phyloP scores from a whole-genome alignment of 495 filamentous ascomycete genomes.

The Aspergillus haitiensis region DNA sequence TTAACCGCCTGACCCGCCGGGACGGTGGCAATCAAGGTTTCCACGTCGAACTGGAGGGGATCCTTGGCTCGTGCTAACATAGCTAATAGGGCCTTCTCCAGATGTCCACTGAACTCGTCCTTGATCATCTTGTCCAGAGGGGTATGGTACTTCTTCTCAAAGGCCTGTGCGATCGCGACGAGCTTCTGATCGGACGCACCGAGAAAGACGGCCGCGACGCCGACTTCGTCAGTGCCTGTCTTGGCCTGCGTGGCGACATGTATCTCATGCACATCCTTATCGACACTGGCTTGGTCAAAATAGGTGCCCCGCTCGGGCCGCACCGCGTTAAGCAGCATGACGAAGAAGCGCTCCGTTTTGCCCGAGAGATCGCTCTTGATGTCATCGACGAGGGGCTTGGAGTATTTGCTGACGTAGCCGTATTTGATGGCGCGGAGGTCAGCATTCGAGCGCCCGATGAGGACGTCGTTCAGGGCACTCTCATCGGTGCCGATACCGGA shows the following conservation, averaged over 20 bases:
- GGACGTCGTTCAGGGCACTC: slow-evolving; percentile 72
- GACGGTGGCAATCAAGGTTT: slow-evolving; percentile 29
- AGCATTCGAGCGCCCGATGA: slow-evolving; percentile 74
- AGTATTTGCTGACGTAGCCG: slow-evolving; percentile 63
- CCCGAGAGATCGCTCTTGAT: slow-evolving; percentile 65
- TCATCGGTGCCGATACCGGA: slow-evolving; percentile 75
- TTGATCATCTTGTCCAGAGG: slow-evolving; percentile 16
- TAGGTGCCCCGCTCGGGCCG: slow-evolving; percentile 68
- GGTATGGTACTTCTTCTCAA: slow-evolving; percentile 49
- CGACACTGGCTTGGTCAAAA: slow-evolving; percentile 62
- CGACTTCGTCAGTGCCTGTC: slow-evolving; percentile 66
- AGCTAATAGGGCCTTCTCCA: slow-evolving; percentile 70
- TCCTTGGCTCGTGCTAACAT: slow-evolving; percentile 67
- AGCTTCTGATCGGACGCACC: slow-evolving; percentile 69
- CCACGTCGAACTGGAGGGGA: slow-evolving; percentile 69
- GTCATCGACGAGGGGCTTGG: slow-evolving; percentile 57
- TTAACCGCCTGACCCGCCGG: slow-evolving; percentile 8
- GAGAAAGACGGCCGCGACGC: slow-evolving; percentile 68
- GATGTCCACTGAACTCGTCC: slow-evolving; percentile 75
- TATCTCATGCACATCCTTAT: slow-evolving; percentile 67
- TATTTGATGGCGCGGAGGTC: slow-evolving; percentile 75
- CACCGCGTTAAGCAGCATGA: slow-evolving; percentile 67
- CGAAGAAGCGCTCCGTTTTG: slow-evolving; percentile 77
- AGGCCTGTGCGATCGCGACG: slow-evolving; percentile 67
- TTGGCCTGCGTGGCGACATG: slow-evolving; percentile 62